phyloP scores from a whole-genome alignment of 2,329 filamentous ascomycete species.

The Huntiella abstrusa region DNA sequence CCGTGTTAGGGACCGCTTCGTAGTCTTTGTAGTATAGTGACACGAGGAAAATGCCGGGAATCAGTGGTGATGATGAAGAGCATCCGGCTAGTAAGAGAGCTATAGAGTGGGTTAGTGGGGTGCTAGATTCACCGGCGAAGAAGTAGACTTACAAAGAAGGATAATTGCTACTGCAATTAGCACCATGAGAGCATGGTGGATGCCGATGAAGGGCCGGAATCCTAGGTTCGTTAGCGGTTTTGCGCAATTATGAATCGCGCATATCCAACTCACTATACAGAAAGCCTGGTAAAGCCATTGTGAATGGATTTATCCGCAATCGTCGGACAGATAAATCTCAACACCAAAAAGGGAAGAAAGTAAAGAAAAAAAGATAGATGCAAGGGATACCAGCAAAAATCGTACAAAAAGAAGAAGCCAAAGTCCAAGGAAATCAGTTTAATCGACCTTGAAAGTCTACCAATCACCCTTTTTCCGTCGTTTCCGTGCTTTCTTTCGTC shows the following conservation, averaged over 20 bases:
- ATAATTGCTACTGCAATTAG: slow-evolving; percentile 87
- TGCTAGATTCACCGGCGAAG: neutral
- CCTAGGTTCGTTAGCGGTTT: slow-evolving; percentile 22
- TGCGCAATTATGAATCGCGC: neutral
- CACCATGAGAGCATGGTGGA: slow-evolving; percentile 89
- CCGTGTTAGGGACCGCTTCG: slow-evolving; percentile 59
- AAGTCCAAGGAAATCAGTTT: too few relatives aligned
- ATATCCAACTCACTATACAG: too few relatives aligned
- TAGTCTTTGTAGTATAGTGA: slow-evolving; percentile 94
- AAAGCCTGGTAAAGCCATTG: slow-evolving; percentile 11
- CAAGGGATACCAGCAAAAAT: too few relatives aligned
- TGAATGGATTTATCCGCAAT: slow-evolving; percentile 9
- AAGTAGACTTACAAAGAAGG: slow-evolving; percentile 54
- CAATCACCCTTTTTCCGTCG: too few relatives aligned
- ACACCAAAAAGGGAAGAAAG: too few relatives aligned
- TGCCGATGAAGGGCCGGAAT: slow-evolving; percentile 50
- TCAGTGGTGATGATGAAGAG: slow-evolving; percentile 86
- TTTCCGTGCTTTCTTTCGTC: too few relatives aligned
- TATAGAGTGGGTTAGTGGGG: slow-evolving; percentile 20
- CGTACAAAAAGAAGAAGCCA: too few relatives aligned
- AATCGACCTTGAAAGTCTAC: too few relatives aligned
- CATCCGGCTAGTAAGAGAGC: slow-evolving; percentile 86
- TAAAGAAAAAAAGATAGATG: too few relatives aligned
- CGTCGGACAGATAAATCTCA: too few relatives aligned
- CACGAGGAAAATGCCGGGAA: slow-evolving; percentile 90